Conservation (phyloP, 176 grass and related monocot species). For the Stipa capillata region DNA sequence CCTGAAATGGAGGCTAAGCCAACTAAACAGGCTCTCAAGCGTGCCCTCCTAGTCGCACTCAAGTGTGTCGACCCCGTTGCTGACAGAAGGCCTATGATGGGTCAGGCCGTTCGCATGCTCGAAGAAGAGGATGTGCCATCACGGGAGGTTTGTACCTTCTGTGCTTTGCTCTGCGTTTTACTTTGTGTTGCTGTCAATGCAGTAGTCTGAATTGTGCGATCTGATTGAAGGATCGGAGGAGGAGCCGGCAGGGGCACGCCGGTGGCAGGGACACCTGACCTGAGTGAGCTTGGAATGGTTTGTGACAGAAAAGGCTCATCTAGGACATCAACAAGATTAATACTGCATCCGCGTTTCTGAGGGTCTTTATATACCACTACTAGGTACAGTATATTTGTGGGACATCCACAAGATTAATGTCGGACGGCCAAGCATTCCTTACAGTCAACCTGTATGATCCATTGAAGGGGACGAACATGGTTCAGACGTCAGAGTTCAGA, state of each 20-base stretch:
- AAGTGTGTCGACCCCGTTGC: constrained; percentile 4
- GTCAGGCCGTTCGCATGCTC: neutral
- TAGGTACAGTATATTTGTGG: no score
- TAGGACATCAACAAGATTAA: neutral
- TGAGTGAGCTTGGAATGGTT: neutral
- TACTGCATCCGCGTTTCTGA: neutral
- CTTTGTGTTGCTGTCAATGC: neutral
- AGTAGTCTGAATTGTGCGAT: neutral
- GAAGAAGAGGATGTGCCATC: neutral
- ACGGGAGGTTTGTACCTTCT: neutral
- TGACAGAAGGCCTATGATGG: constrained; percentile 6
- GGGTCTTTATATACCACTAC: no score
- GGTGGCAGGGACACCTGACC: neutral
- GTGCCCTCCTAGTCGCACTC: neutral
- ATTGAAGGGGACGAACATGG: no score
- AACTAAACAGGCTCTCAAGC: constrained; percentile 15
- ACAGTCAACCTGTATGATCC: no score
- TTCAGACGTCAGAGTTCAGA: no score
- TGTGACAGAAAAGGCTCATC: neutral
- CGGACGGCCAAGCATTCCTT: no score
- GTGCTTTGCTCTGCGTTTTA: neutral
- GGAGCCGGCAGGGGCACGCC: neutral
- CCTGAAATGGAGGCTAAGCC: constrained; percentile 7
- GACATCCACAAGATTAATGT: no score
- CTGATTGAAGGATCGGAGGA: constrained; percentile 1